Percentiles rank a stretch among this genome's conserved stretches.
Conservation (phyloP, 768 basidiomycete species). For the Amanita exitialis region DNA sequence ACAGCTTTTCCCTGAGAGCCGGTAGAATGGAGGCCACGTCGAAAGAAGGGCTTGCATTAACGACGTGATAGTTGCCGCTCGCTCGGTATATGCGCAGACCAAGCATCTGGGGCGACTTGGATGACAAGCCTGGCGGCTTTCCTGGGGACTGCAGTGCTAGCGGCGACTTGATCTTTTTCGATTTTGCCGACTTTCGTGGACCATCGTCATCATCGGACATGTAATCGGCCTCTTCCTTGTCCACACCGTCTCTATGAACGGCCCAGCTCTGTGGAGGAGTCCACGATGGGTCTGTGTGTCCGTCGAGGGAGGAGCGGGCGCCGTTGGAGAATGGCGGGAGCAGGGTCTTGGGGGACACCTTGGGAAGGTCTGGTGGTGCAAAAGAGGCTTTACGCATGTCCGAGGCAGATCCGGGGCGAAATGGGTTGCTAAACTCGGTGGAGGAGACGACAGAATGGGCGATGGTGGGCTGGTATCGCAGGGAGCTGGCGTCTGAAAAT, state of each 20-base stretch:
- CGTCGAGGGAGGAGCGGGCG: not conserved
- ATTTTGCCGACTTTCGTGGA: conserved; percentile 4
- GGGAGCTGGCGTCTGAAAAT: conserved; percentile 19
- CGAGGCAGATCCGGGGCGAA: conserved; percentile 20
- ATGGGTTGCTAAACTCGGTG: conserved; percentile 32
- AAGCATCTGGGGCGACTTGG: not conserved
- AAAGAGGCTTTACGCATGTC: conserved; percentile 18
- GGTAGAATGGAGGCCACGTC: conserved; percentile 62
- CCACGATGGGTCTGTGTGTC: conserved; percentile 33
- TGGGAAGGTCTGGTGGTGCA: conserved; percentile 20
- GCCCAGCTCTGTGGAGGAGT: conserved; percentile 72
- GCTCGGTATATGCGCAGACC: conserved; percentile 48
- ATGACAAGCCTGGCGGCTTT: not conserved
- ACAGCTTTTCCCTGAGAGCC: conserved; percentile 48
- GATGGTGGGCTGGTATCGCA: conserved; percentile 10
- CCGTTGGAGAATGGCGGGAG: conserved; percentile 10
- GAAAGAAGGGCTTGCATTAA: conserved; percentile 48
- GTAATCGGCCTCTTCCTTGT: conserved; percentile 25
- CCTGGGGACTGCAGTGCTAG: not conserved
- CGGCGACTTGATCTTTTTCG: not conserved
- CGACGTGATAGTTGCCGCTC: conserved; percentile 63
- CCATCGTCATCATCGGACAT: conserved; percentile 31
- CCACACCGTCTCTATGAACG: conserved; percentile 40
- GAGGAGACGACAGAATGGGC: conserved; percentile 9
- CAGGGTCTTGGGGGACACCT: conserved; percentile 44